Evolutionary conservation across 164 flowering plant species (phyloP), one percentile per base, ranked within the genome.

Genomic region (Akebia trifoliata): DNA sequence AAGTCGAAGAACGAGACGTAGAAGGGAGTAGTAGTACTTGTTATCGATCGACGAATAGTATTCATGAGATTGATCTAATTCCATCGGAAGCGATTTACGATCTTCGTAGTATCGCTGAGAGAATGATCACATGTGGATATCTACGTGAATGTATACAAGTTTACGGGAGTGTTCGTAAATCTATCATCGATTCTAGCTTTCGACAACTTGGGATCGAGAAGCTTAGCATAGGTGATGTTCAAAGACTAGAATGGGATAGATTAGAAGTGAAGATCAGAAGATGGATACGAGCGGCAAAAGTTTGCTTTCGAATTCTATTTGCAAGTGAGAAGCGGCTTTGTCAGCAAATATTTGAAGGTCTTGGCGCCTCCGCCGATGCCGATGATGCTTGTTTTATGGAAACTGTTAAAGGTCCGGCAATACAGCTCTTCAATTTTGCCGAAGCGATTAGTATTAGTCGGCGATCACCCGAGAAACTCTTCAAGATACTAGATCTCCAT

Each of bases 401-500:
- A n/a, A n/a, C n/a, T n/a, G n/a, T n/a, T n/a, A n/a, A n/a, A n/a
- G n/a, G n/a, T n/a, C n/a, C n/a, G n/a, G 61, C 86, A 1, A 68
- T 81, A 20, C 84, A 79, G 69, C 56, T 90, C 42, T 87, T 90
- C 55, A 84, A 76, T 39, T 90, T 90, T 56, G 90, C 93, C 0
- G 92, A 85, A 59, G 97, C 93, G 0, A 82, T 90, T 18, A 81
- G 93, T 44, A 83, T 79, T 5, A 82, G 89, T 60, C 61, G 83
- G 30, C 56, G 88, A 22, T 79, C 90, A 20, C 90, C 95, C 8
- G 97, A 90, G 78, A 90, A 83, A 69, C 54, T 90, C 72, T 90
- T n/a, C n/a, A n/a, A n/a, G n/a, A n/a, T n/a, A n/a, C n/a, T n/a
- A n/a, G n/a, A n/a, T n/a, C n/a, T n/a, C 14, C 84, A 90, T 51